A percentile compares a stretch with the other conserved stretches of the same genome.
Evolutionary conservation across 208 protist genomes (phyloP).

Genomic region (Leishmania aethiopica): DNA sequence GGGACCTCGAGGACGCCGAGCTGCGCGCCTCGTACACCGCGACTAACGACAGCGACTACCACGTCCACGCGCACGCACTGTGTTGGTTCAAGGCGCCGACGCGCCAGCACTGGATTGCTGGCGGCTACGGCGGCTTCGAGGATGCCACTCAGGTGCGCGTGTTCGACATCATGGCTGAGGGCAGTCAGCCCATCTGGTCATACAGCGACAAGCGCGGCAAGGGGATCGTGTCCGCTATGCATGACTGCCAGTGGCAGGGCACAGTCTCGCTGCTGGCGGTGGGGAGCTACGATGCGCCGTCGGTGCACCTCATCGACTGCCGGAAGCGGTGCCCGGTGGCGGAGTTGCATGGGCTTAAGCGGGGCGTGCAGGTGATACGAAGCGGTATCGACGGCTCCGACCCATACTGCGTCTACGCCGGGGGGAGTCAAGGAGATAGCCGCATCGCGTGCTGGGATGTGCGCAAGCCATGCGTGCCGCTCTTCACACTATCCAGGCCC

Average conservation of each 20-base stretch:
- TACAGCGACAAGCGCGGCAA: slow-evolving; percentile 32
- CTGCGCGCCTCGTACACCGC: slow-evolving; percentile 76
- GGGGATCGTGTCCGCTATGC: slow-evolving; percentile 40
- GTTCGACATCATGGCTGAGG: slow-evolving; percentile 69
- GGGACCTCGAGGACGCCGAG: slow-evolving; percentile 65
- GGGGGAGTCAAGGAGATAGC: slow-evolving; percentile 38
- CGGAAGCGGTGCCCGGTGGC: slow-evolving; percentile 51
- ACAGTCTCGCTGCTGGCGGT: slow-evolving; percentile 37
- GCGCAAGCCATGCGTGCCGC: slow-evolving; percentile 33
- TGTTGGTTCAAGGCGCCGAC: slow-evolving; percentile 41
- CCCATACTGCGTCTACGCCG: slow-evolving; percentile 24
- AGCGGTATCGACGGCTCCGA: slow-evolving; percentile 21
- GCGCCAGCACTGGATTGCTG: slow-evolving; percentile 37
- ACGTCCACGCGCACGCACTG: slow-evolving; percentile 42
- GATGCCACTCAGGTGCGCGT: slow-evolving; percentile 68
- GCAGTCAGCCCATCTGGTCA: slow-evolving; percentile 36
- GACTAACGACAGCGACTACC: slow-evolving; percentile 56
- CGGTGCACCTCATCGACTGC: slow-evolving; percentile 71
- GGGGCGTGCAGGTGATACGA: slow-evolving; percentile 30
- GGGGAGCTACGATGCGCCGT: slow-evolving; percentile 51
- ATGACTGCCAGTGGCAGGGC: slow-evolving; percentile 27
- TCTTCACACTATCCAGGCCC: slow-evolving; percentile 33
- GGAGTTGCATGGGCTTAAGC: slow-evolving; percentile 38
- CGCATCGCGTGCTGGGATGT: slow-evolving; percentile 76
- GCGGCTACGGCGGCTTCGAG: slow-evolving; percentile 74